Conservation (phyloP, 352 stramenopile species). For the Phytophthora vignae region DNA sequence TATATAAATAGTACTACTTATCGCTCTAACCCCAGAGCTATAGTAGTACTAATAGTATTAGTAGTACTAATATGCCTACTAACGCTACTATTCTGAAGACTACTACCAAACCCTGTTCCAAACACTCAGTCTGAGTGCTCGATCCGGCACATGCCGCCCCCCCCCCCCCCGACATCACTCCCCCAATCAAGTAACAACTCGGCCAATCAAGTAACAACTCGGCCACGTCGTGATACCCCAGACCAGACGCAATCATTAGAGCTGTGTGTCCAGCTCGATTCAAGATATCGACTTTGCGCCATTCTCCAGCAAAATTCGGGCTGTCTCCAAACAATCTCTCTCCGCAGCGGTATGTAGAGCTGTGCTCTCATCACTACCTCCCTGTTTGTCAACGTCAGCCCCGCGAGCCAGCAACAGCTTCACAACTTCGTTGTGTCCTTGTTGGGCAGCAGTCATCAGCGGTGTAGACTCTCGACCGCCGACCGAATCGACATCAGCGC, state of each 20-base stretch:
- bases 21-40: too few relatives aligned
- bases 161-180: not conserved
- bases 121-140: too few relatives aligned
- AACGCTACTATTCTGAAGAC: too few relatives aligned
- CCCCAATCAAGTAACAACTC: too few relatives aligned
- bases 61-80: too few relatives aligned
- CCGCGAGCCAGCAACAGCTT: conserved; percentile 1
- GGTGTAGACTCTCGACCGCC: not conserved
- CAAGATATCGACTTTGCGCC: not conserved
- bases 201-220: conserved; percentile 5
- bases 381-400: not conserved
- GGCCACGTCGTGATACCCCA: not conserved
- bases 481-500: not conserved
- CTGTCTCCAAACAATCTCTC: conserved; percentile 6
- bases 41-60: too few relatives aligned
- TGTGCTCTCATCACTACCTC: not conserved
- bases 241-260: not conserved
- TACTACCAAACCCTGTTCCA: too few relatives aligned
- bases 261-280: not conserved
- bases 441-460: conserved; percentile 1
- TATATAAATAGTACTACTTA: too few relatives aligned
- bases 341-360: conserved; percentile 1
- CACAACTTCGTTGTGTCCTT: conserved; percentile 8
- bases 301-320: not conserved
- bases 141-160: not conserved